Evolutionary conservation across 1,284 basidiomycete species (phyloP), one percentile per base, ranked within the genome.

Genomic region (Cryptococcus sp.): DNA sequence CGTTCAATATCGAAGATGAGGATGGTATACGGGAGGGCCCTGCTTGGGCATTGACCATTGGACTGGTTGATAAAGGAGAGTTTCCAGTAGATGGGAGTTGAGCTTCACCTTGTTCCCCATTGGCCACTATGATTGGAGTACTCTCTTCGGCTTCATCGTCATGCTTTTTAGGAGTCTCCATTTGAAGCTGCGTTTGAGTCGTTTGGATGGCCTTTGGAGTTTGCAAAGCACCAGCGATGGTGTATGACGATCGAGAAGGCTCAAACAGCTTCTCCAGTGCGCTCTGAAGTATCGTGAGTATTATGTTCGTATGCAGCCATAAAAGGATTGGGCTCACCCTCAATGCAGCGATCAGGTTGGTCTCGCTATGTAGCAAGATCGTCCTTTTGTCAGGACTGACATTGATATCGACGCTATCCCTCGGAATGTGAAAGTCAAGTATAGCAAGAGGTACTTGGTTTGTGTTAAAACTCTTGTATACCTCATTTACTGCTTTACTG

Each of bases 321-420:
- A 23, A 49, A 8, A 31, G 33, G 31, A 51, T 4, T 47, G 13
- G 3, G 42, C 78, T 38, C 57, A 90, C 90, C 79, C 88, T 90
- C 38, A 98, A 79, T 0, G 85, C 83, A 30, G 85, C 80, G 1
- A 98, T 81, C 5, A 99, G 76, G 57, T 88, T 88, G 4, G 81
- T 81, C 72, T 99, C 96, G 71, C 87, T 87, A 68, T 98, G 93
- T 8, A 98, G 73, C 53, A 97, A 86, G 38, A 99, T 88, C 0
- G 91, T 96, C 4, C 96, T 83, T 72, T 98, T 99, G 77, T 98
- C 96, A 0, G 96, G 95, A 63, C 87, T 92, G 59, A 98, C 89
- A 66, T 98, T 99, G 71, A 98, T 86, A 70, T 99, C 96, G 66
- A 89, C 92, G 1, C 85, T 81, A 58, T 88, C 90, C 4, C 85